Conservation (phyloP, 2,329 filamentous ascomycete species). For the Orbilia oligospora region DNA sequence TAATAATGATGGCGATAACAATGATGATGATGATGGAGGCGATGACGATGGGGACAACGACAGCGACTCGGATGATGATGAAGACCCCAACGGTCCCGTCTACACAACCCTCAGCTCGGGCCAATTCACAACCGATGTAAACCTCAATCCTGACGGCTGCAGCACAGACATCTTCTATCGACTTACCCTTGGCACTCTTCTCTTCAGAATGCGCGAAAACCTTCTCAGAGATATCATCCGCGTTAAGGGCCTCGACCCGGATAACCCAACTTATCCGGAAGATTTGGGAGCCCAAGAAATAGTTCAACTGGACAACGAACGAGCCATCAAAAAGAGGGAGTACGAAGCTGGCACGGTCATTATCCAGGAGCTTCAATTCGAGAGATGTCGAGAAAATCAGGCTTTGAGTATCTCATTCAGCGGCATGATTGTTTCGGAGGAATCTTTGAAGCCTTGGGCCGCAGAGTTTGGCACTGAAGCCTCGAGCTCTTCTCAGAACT, state of each 20-base stretch:
- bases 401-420: slow-evolving; percentile 47
- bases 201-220: slow-evolving; percentile 35
- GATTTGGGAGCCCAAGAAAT: neutral
- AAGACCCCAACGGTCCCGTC: neutral
- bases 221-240: slow-evolving; percentile 31
- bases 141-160: slow-evolving; percentile 24
- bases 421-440: slow-evolving; percentile 22
- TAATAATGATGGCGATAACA: neutral
- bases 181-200: slow-evolving; percentile 43
- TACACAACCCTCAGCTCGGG: slow-evolving; percentile 15
- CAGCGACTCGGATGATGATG: neutral
- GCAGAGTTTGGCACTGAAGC: neutral
- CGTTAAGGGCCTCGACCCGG: slow-evolving; percentile 4
- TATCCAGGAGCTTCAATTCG: slow-evolving; percentile 41
- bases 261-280: slow-evolving; percentile 7
- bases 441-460: neutral
- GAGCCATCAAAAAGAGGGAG: slow-evolving; percentile 13
- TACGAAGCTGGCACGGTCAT: slow-evolving; percentile 32
- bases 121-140: slow-evolving; percentile 34
- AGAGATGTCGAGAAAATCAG: slow-evolving; percentile 31
- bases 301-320: neutral
- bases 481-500: no score
- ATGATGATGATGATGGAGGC: neutral
- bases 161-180: slow-evolving; percentile 18
- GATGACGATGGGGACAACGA: neutral